These are phyloP conservation scores for Trypethelium eluteriae DNA, from an alignment of 495 filamentous ascomycete species.

Conservation along the genomic window DNA sequence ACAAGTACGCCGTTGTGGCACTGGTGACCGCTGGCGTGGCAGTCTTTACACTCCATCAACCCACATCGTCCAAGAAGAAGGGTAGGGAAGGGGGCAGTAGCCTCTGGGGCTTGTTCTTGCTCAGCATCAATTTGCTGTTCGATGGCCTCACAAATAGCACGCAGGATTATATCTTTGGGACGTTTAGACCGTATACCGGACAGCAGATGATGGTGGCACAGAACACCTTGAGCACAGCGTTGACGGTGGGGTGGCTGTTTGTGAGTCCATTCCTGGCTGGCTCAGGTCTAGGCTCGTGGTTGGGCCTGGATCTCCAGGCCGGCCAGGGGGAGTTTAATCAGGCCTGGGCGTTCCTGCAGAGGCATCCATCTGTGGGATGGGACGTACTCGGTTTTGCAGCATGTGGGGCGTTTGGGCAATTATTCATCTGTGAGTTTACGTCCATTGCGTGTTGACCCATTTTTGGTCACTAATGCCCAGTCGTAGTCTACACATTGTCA, in stretches of 20 bases:
- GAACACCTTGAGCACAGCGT: constrained; percentile 68
- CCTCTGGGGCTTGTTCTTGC: constrained; percentile 70
- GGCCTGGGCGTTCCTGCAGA: constrained; percentile 70
- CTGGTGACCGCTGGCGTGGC: constrained; percentile 88
- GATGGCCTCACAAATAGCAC: constrained; percentile 94
- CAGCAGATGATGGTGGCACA: constrained; percentile 99
- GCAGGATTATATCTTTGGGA: constrained; percentile 86
- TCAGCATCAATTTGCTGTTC: constrained; percentile 88
- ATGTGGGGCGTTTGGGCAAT: constrained; percentile 89
- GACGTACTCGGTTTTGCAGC: constrained; percentile 84
- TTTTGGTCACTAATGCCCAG: constrained; percentile 8
- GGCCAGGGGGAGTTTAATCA: constrained; percentile 61
- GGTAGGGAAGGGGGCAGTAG: constrained; percentile 48
- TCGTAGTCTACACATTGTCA: constrained; percentile 75
- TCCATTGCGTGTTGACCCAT: not conserved
- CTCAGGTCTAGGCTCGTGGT: constrained; percentile 55
- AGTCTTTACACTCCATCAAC: constrained; percentile 85
- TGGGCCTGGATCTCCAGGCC: constrained; percentile 57
- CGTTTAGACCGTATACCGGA: constrained; percentile 69
- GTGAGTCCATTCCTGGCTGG: constrained; percentile 68
- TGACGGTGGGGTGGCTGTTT: constrained; percentile 69
- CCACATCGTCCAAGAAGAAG: constrained; percentile 59
- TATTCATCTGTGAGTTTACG: constrained; percentile 75
- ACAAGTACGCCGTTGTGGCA: constrained; percentile 91
- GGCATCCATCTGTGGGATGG: constrained; percentile 69